Evolutionary conservation across 805 yeast species (phyloP), one percentile per base, ranked within the genome.

Genomic region (Barnettozyma wickerhamii): DNA sequence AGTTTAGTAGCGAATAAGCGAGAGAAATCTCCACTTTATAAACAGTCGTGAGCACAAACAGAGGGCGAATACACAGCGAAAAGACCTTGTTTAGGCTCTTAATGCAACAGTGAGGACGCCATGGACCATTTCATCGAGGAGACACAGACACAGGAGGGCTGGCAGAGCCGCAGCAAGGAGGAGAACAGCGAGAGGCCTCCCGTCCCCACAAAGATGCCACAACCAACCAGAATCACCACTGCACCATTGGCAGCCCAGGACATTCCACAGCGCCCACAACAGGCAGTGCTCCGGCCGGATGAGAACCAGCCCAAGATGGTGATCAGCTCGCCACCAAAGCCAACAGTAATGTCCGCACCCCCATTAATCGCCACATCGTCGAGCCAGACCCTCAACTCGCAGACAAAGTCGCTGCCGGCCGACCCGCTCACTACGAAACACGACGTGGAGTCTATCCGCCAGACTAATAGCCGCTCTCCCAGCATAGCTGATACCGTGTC

Each of bases 401-500:
- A 37, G 9, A 30, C 58, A 21, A 71, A 71, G 46, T 62, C 76
- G 4, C 53, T 66, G 1, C 80, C 80, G 0, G 79, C 78, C 1
- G 60, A 67, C 45, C 80, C 81, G 0, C 68, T 63, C 34, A 75
- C 79, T 1, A 75, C 80, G 0, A 66, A 54, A 36, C 66, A 72
- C 24, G 79, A 75, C 49, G 79, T 75, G 15, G 71, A 60, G 33
- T 65, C 53, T 1, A 35, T 40, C 18, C 45, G 43, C 4, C 34
- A 38, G 3, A 23, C 37, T 2, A 46, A 41, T 14, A 43, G 49
- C 17, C 37, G 42, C 17, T 28, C 52, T 2, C 45, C 73, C 4
- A 46, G 55, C 36, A 15, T 46, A 15, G 46, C 43, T 27, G 49
- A 43, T 19, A 35, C 50, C 1, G 51, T 41, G 1, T 24, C 48